Base-by-base conservation (phyloP, 768 basidiomycete species). In the Boletus pseudopeckii region DNA sequence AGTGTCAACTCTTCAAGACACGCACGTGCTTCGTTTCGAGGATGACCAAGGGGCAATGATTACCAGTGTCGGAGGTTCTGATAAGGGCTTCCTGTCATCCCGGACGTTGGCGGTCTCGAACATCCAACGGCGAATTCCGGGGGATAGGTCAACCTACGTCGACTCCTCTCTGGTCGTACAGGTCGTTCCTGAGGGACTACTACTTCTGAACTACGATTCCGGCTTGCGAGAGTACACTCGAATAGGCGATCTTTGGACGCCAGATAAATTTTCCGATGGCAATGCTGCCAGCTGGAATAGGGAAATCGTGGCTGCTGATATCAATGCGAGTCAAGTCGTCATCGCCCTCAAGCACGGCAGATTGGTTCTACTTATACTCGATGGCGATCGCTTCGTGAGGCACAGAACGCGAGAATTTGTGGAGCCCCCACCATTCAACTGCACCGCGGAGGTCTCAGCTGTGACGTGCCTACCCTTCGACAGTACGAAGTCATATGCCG, bases 41-140 rank as follows among this genome's bases (percentile, higher is more conserved):
- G 59, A 61, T 32, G 50, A 61, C 26, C 47, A 50, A 24, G 57
- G 59, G 14, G 38, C 56, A 14, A 40, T 45, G 3, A 52, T 70
- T 28, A 59, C 62, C 28, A 55, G 55, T 13, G 55, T 68, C 5
- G 66, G 66, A n/a, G 64, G 63, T 5, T 76, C 81, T 18, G 74
- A 75, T 13, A 55, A 85, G 11, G 79, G 79, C 2, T 78, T 94
- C 52, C 65, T 74, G 1, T 62, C 75, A 30, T 64, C 70, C 2
- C 79, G 81, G 1, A 95, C 92, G 0, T 67, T 94, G 11, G 81
- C 84, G 0, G 76, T 86, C 33, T 75, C 79, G 4, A 88, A 86
- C 52, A 72, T 92, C 39, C 67, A 74, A 13, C 67, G 71, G 17
- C 61, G 42, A 51, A 62, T 58, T 42, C 50, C 60, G 37, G 45